These are phyloP conservation scores for Aspergillus brasiliensis DNA, from an alignment of 2,329 filamentous ascomycete genomes.

Conservation along the genomic window DNA sequence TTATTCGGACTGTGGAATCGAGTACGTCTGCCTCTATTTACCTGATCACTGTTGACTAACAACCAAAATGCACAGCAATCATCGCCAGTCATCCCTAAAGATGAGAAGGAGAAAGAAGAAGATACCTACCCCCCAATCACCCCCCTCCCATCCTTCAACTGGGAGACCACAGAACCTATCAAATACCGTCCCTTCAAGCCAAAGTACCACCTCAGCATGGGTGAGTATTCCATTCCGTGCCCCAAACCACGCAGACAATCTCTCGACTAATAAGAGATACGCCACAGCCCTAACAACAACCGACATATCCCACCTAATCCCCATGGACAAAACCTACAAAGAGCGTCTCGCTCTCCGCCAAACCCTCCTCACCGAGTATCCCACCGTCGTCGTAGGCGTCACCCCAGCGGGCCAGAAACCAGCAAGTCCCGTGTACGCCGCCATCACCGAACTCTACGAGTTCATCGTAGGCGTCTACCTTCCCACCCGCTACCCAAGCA, in stretches of 20 bases:
- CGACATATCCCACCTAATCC: conserved; percentile 56
- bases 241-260: neutral
- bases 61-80: neutral
- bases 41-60: neutral
- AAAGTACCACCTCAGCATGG: conserved; percentile 66
- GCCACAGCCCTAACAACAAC: conserved; percentile 56
- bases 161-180: conserved; percentile 54
- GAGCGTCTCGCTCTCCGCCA: conserved; percentile 54
- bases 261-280: conserved; percentile 6
- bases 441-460: conserved; percentile 59
- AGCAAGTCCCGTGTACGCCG: conserved; percentile 37
- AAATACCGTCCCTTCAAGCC: conserved; percentile 61
- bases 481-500: conserved; percentile 57
- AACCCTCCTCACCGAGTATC: conserved; percentile 49
- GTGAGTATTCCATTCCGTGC: conserved; percentile 35
- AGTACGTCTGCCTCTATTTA: neutral
- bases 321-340: conserved; percentile 62
- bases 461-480: conserved; percentile 60
- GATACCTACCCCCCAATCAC: conserved; percentile 31
- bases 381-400: conserved; percentile 43
- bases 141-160: conserved; percentile 54
- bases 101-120: neutral
- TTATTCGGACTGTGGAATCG: neutral
- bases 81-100: neutral
- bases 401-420: conserved; percentile 41